Evolutionary conservation across 257 asterid genomes (phyloP).

Genomic region (Leonotis leonurus): DNA sequence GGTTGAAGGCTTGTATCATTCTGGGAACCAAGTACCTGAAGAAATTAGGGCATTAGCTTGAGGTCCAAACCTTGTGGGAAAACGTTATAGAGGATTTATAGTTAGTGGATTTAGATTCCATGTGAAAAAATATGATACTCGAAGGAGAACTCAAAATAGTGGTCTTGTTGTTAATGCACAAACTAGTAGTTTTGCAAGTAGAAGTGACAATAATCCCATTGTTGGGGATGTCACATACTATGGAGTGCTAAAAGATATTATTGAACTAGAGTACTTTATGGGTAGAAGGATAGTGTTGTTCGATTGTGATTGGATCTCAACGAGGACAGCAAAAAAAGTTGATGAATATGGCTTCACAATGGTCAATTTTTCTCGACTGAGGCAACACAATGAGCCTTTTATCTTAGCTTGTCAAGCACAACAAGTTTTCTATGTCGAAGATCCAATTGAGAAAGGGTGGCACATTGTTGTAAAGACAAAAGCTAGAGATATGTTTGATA

Average conservation of each 20-base stretch:
- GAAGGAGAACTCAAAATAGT: neutral
- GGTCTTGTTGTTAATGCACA: neutral
- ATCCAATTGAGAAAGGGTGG: no score
- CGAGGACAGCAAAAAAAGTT: neutral
- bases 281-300: neutral
- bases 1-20: neutral
- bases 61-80: neutral
- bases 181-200: slow-evolving; percentile 3
- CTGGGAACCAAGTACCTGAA: neutral
- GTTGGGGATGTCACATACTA: no score
- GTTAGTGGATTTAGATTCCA: neutral
- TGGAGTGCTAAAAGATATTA: no score
- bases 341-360: neutral
- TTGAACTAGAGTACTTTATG: no score
- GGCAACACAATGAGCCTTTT: no score
- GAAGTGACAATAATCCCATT: no score
- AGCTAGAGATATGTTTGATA: no score
- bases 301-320: neutral
- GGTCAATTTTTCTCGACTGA: no score
- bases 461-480: no score
- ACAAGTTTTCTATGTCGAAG: no score
- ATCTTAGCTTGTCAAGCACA: no score
- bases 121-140: neutral
- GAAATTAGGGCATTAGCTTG: neutral
- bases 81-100: neutral